These are phyloP conservation scores for Pulveroboletus sp. DNA, from an alignment of 1,284 basidiomycete genomes.

Conservation along the genomic window DNA sequence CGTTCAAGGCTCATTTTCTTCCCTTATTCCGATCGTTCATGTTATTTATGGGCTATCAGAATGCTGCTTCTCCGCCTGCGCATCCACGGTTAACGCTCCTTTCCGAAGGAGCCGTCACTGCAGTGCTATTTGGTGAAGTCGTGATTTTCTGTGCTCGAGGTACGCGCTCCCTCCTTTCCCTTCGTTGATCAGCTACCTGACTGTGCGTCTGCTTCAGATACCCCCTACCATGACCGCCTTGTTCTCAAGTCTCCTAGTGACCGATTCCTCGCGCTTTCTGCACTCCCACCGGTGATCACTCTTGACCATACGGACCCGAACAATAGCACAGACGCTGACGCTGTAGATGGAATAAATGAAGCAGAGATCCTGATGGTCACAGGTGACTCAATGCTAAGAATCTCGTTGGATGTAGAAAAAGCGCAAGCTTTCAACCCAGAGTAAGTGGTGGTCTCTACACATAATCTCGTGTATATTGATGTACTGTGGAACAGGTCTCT, in stretches of 20 bases:
- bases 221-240: conserved; percentile 69
- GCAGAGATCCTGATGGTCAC: conserved; percentile 62
- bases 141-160: conserved; percentile 71
- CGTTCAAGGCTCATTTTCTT: background rate
- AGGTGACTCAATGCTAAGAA: conserved; percentile 67
- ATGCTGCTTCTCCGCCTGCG: conserved; percentile 64
- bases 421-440: conserved; percentile 58
- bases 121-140: conserved; percentile 75
- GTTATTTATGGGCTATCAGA: conserved; percentile 41
- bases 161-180: conserved; percentile 29
- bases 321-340: conserved; percentile 9
- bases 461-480: conserved; percentile 3
- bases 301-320: conserved; percentile 28
- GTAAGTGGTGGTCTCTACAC: conserved; percentile 43
- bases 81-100: conserved; percentile 68
- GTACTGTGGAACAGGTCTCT: conserved; percentile 53
- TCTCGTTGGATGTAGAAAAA: conserved; percentile 59
- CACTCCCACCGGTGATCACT: conserved; percentile 36
- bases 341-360: conserved; percentile 38
- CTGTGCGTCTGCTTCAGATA: conserved; percentile 45
- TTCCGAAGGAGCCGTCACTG: conserved; percentile 53
- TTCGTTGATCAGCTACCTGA: background rate
- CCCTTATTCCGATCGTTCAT: background rate
- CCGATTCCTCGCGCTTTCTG: conserved; percentile 69
- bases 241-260: conserved; percentile 68